These are phyloP conservation scores for Cladosporium phlei DNA, from an alignment of 2,329 filamentous ascomycete species.

Conservation along the genomic window DNA sequence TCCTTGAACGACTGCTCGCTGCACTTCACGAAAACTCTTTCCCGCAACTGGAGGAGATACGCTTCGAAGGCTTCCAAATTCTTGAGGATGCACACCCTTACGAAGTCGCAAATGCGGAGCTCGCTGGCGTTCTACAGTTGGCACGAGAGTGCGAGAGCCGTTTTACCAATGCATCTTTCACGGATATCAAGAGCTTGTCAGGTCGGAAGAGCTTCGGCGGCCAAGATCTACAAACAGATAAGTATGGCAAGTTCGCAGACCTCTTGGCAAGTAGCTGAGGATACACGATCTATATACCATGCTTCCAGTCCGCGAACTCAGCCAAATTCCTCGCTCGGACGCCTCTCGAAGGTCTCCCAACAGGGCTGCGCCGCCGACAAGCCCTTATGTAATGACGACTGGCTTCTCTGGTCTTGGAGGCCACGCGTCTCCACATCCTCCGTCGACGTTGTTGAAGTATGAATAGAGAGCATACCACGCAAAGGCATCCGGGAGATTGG, in stretches of 20 bases:
- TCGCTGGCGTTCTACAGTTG: neutral
- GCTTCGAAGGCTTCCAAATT: constrained; percentile 12
- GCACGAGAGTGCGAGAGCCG: neutral
- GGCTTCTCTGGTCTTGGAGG: too few relatives aligned
- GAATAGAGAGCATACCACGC: too few relatives aligned
- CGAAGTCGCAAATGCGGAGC: neutral
- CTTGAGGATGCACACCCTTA: neutral
- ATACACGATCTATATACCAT: too few relatives aligned
- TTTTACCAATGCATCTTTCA: neutral
- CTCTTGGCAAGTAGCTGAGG: constrained; percentile 1
- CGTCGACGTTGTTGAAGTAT: too few relatives aligned
- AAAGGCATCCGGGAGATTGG: too few relatives aligned
- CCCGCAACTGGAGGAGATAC: constrained; percentile 3
- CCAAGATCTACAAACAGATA: neutral
- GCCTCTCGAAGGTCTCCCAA: too few relatives aligned
- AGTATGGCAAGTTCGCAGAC: neutral
- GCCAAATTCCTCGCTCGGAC: too few relatives aligned
- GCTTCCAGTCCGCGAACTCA: too few relatives aligned
- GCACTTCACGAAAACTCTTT: constrained; percentile 5
- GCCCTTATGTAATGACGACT: too few relatives aligned
- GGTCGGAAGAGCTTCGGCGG: neutral
- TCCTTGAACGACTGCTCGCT: constrained; percentile 5
- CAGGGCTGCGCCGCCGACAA: too few relatives aligned
- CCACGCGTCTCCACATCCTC: too few relatives aligned
- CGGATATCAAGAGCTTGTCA: neutral